phyloP scores from a whole-genome alignment of 164 flowering plant species.

The Chloranthus sessilifolius region DNA sequence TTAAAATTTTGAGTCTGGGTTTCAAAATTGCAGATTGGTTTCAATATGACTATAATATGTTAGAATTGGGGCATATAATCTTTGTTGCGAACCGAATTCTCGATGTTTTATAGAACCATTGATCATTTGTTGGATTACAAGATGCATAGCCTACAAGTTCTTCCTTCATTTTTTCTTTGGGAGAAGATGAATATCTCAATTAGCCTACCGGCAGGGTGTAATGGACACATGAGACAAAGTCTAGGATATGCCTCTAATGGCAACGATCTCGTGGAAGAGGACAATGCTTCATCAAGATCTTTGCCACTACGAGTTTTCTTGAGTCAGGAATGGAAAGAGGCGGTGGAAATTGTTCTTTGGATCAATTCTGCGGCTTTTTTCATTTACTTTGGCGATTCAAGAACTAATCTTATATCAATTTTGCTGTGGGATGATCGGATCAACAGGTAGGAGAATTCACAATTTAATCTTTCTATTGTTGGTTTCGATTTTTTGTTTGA shows the following conservation, averaged over 20 bases:
- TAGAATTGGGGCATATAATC: not conserved
- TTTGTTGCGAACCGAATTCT: not conserved
- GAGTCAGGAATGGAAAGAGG: conserved; percentile 54
- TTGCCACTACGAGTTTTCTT: conserved; percentile 18
- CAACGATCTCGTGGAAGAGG: not conserved
- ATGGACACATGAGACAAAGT: conserved; percentile 58
- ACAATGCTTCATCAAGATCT: not conserved
- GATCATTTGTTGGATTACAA: not conserved
- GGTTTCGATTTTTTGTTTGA: too few species aligned
- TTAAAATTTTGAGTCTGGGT: too few species aligned
- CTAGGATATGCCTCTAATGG: conserved; percentile 14
- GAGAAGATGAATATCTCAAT: not conserved
- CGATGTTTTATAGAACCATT: not conserved
- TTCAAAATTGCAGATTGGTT: too few species aligned
- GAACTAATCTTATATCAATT: conserved; percentile 55
- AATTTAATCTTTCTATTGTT: too few species aligned
- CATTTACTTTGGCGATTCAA: conserved; percentile 66
- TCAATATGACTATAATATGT: not conserved
- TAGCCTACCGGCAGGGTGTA: not conserved
- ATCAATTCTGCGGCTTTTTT: conserved; percentile 66
- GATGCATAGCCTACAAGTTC: too few species aligned
- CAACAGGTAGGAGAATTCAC: conserved; percentile 70
- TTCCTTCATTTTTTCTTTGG: not conserved
- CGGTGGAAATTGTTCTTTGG: conserved; percentile 73
- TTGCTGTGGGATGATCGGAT: conserved; percentile 61